A percentile compares a stretch with the other conserved stretches of the same genome.
Evolutionary conservation across 352 stramenopile species (phyloP).

Genomic region (Pythium biforme): DNA sequence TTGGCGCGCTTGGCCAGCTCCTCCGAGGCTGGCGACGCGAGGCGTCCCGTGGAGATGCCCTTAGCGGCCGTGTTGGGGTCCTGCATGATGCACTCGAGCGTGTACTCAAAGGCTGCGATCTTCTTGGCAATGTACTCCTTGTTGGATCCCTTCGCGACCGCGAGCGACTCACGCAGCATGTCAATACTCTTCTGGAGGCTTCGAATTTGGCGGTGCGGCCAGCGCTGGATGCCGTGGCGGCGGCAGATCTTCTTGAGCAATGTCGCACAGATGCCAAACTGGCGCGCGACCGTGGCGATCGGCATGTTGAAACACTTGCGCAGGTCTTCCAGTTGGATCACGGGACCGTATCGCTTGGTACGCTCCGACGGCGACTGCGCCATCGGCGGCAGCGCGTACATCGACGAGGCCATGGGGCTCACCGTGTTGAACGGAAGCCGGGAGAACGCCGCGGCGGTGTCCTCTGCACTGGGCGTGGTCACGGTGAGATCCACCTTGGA

Average conservation of each 20-base stretch:
- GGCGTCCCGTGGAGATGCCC: constrained; percentile 58
- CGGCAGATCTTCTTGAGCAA: constrained; percentile 85
- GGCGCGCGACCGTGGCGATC: constrained; percentile 71
- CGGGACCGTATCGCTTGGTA: constrained; percentile 60
- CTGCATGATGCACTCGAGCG: constrained; percentile 79
- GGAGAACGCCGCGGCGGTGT: constrained; percentile 34
- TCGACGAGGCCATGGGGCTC: constrained; percentile 47
- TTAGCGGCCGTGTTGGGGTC: constrained; percentile 76
- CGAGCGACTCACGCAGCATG: constrained; percentile 70
- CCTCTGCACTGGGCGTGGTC: constrained; percentile 24
- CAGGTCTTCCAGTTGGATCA: constrained; percentile 75
- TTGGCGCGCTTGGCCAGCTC: constrained; percentile 60
- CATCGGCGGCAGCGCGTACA: constrained; percentile 31
- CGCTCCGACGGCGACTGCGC: constrained; percentile 36
- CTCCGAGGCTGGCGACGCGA: constrained; percentile 58
- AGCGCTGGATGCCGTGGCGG: constrained; percentile 78
- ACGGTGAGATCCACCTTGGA: constrained; percentile 53
- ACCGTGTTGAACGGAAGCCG: constrained; percentile 37
- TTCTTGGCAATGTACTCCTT: constrained; percentile 83
- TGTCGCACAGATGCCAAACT: constrained; percentile 86
- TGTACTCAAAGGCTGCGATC: constrained; percentile 79
- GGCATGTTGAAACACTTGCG: constrained; percentile 84
- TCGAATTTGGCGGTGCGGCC: constrained; percentile 82
- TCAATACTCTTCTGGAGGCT: constrained; percentile 83
- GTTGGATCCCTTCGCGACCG: constrained; percentile 70